Evolutionary conservation across 2,329 filamentous ascomycete genomes (phyloP).

Genomic region (Pyrenochaeta sp.): DNA sequence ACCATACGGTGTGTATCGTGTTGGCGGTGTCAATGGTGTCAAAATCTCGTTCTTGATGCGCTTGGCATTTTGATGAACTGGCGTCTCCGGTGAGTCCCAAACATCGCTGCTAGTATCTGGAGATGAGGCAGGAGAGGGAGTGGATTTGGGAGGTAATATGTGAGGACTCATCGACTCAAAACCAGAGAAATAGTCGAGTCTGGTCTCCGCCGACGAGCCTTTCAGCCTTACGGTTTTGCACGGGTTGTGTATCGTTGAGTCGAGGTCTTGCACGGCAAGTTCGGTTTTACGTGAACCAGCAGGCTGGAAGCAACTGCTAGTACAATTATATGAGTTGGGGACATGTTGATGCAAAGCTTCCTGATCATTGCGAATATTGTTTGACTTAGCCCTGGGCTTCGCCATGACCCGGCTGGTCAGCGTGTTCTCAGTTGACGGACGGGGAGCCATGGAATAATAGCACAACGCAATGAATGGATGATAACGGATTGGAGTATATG

Average conservation of each 20-base stretch:
- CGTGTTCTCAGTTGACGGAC: neutral
- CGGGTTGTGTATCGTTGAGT: neutral
- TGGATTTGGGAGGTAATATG: neutral
- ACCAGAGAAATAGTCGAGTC: neutral
- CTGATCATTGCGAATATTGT: neutral
- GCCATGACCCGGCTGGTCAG: neutral
- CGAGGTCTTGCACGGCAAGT: neutral
- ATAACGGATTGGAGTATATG: too few species aligned
- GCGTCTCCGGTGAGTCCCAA: slow-evolving; percentile 2
- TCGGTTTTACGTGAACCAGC: neutral
- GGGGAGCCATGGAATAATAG: neutral
- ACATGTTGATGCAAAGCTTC: neutral
- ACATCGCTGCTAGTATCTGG: slow-evolving; percentile 1
- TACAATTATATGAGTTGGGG: neutral
- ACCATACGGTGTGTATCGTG: neutral
- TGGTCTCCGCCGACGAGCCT: neutral
- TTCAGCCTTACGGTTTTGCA: neutral
- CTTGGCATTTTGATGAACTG: neutral
- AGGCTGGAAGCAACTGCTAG: neutral
- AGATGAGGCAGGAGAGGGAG: neutral
- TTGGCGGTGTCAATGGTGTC: slow-evolving; percentile 6
- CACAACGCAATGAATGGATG: too few species aligned
- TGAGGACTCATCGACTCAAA: neutral
- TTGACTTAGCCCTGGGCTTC: neutral
- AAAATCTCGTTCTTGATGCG: neutral